Conservation (phyloP, 2,329 filamentous ascomycete species). For the Diaporthe nobilis region DNA sequence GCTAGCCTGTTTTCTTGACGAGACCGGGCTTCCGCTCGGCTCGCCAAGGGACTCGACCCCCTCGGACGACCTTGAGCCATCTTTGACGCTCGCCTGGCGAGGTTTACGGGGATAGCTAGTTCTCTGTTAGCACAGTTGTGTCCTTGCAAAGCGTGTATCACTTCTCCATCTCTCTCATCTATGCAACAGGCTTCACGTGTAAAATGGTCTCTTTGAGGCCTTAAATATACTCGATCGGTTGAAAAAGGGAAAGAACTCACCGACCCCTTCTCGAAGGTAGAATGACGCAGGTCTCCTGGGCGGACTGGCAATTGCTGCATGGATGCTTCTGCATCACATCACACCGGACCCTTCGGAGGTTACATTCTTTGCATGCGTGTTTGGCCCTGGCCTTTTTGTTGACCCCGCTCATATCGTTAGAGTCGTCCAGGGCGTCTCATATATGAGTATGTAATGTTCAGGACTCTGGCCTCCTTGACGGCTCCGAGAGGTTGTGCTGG, state of each 20-base stretch:
- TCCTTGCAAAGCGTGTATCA: background rate
- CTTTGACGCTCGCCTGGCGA: slow-evolving; percentile 26
- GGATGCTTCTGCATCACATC: slow-evolving; percentile 44
- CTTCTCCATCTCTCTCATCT: background rate
- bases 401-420: slow-evolving; percentile 33
- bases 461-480: background rate
- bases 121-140: background rate
- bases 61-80: slow-evolving; percentile 20
- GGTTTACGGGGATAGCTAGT: slow-evolving; percentile 42
- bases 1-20: slow-evolving; percentile 1
- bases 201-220: background rate
- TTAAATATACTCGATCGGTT: background rate
- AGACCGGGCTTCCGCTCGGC: background rate
- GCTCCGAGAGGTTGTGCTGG: background rate
- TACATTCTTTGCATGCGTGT: slow-evolving; percentile 45
- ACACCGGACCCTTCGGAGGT: slow-evolving; percentile 44
- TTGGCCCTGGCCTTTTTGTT: slow-evolving; percentile 44
- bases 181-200: background rate
- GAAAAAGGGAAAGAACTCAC: background rate
- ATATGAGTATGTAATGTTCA: background rate
- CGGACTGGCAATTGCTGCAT: slow-evolving; percentile 43
- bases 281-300: slow-evolving; percentile 42
- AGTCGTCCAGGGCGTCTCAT: background rate
- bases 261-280: slow-evolving; percentile 43
- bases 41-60: background rate